A percentile compares a stretch with the other conserved stretches of the same genome.
These are phyloP conservation scores for Syzygium aqueum DNA, from an alignment of 345 rosid species.

Conservation along the genomic window DNA sequence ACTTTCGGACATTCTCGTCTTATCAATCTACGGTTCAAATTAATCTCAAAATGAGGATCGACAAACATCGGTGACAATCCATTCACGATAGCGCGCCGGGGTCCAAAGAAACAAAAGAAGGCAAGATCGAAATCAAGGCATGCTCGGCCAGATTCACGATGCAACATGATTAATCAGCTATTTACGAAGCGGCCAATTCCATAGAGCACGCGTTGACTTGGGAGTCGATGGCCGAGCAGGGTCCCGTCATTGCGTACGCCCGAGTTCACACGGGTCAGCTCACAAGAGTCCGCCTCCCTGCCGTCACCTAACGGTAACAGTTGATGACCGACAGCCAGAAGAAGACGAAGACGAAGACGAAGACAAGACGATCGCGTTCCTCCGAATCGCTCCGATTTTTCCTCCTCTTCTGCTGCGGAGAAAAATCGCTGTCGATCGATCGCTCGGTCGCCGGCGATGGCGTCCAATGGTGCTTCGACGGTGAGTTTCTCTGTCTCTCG, in stretches of 20 bases:
- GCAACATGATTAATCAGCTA: no score
- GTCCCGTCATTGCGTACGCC: no score
- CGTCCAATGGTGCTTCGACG: conserved; percentile 74
- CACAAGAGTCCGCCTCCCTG: not conserved
- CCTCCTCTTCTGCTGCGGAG: not conserved
- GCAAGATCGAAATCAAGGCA: not conserved
- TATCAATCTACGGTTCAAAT: not conserved
- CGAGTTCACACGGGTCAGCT: no score
- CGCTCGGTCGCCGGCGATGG: conserved; percentile 29
- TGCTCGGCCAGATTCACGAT: not conserved
- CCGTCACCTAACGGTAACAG: not conserved
- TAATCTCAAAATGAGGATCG: no score
- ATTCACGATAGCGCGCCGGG: accelerated
- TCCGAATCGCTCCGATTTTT: not conserved
- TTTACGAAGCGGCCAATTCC: not conserved
- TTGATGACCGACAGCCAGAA: not conserved
- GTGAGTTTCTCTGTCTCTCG: conserved; percentile 20
- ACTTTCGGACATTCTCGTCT: not conserved
- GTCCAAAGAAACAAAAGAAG: not conserved
- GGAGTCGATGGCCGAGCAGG: no score
- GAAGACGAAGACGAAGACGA: not conserved
- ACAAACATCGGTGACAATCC: not conserved
- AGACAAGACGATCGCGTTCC: not conserved
- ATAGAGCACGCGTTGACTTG: no score
- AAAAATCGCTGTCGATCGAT: not conserved